Evolutionary conservation across 75 land plant genomes (phyloP).

Genomic region (Cunninghamia lanceolata): DNA sequence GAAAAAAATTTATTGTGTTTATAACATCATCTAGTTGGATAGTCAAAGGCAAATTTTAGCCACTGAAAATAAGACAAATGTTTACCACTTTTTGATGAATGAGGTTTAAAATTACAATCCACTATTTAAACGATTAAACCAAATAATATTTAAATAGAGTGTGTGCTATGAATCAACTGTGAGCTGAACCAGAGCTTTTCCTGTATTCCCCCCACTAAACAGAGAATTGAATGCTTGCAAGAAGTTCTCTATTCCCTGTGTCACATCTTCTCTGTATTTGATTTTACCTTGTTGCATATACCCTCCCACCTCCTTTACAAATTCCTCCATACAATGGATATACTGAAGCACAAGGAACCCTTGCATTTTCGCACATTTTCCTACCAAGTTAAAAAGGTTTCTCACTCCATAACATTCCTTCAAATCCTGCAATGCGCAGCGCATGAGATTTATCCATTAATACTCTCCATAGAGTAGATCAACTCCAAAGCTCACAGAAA

Average conservation of each 20-base stretch:
- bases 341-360: slow-evolving; percentile 23
- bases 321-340: slow-evolving; percentile 14
- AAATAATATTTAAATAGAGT: too few relatives aligned
- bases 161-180: too few relatives aligned
- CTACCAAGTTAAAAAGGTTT: slow-evolving; percentile 36
- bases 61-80: too few relatives aligned
- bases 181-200: slow-evolving; percentile 33
- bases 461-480: not conserved
- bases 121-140: too few relatives aligned
- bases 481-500: not conserved
- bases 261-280: slow-evolving; percentile 24
- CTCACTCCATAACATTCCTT: slow-evolving; percentile 33
- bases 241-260: slow-evolving; percentile 40
- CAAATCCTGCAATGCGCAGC: slow-evolving; percentile 20
- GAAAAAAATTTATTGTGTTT: too few relatives aligned
- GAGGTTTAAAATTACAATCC: too few relatives aligned
- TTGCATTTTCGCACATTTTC: slow-evolving; percentile 31
- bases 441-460: not conserved
- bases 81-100: too few relatives aligned
- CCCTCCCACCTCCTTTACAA: slow-evolving; percentile 21
- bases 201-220: slow-evolving; percentile 33
- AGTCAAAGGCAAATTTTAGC: too few relatives aligned
- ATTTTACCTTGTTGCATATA: slow-evolving; percentile 36
- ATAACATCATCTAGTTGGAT: too few relatives aligned
- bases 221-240: slow-evolving; percentile 31